Percentiles rank a stretch among this genome's conserved stretches.
phyloP scores from a whole-genome alignment of 768 basidiomycete species.

The Boletellus sp. region DNA sequence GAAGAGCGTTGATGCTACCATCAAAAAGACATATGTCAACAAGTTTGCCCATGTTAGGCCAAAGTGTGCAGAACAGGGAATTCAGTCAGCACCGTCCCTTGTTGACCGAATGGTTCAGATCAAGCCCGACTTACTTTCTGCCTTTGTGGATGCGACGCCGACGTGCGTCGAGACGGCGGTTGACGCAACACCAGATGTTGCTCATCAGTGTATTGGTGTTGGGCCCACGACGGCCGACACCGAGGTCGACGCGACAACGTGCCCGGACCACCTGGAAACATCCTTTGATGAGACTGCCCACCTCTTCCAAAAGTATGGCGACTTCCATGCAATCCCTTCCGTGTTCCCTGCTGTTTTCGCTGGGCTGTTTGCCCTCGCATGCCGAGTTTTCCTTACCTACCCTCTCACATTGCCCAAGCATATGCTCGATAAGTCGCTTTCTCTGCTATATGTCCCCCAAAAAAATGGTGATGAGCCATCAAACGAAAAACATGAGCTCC shows the following conservation, averaged over 20 bases:
- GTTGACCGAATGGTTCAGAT: slow-evolving; percentile 40
- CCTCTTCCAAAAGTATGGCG: slow-evolving; percentile 21
- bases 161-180: slow-evolving; percentile 42
- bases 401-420: slow-evolving; percentile 49
- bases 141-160: slow-evolving; percentile 54
- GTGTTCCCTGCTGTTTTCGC: slow-evolving; percentile 27
- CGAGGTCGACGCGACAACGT: slow-evolving; percentile 33
- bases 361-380: slow-evolving; percentile 46
- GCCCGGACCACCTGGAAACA: slow-evolving; percentile 20
- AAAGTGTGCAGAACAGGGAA: slow-evolving; percentile 30
- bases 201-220: slow-evolving; percentile 33
- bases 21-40: slow-evolving; percentile 37
- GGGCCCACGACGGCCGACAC: slow-evolving; percentile 25
- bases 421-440: slow-evolving; percentile 34
- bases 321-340: slow-evolving; percentile 32
- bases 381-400: slow-evolving; percentile 44
- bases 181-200: slow-evolving; percentile 38
- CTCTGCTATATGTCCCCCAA: slow-evolving; percentile 32
- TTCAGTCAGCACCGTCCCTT: slow-evolving; percentile 38
- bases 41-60: slow-evolving; percentile 41
- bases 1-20: slow-evolving; percentile 52
- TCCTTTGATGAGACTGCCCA: slow-evolving; percentile 21
- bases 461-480: slow-evolving; percentile 26
- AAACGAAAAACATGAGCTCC: slow-evolving; percentile 29
- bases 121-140: slow-evolving; percentile 35